Evolutionary conservation across 305 asterid genomes (phyloP).

Genomic region (Fraxinus platypoda): DNA sequence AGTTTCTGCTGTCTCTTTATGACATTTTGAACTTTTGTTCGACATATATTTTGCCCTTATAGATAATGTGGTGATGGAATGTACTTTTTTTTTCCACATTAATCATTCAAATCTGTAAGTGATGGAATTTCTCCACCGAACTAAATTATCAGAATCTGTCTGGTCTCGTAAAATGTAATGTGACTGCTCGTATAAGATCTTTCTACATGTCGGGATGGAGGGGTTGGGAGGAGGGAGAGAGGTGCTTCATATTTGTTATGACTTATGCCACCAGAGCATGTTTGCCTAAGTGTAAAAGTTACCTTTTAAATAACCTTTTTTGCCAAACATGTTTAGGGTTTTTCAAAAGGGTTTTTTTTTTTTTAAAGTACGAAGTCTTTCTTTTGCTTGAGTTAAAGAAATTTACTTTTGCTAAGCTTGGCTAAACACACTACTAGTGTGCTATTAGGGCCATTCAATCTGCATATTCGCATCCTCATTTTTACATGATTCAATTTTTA

Average conservation of each 20-base stretch:
- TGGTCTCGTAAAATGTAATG: neutral
- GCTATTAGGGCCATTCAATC: neutral
- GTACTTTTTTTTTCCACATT: neutral
- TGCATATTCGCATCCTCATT: neutral
- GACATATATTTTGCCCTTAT: neutral
- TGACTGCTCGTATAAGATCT: neutral
- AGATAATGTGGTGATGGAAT: neutral
- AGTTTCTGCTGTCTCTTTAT: neutral
- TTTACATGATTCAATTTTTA: neutral
- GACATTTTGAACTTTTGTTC: neutral
- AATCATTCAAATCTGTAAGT: neutral
- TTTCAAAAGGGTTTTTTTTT: neutral
- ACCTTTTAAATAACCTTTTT: neutral
- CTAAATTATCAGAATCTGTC: neutral
- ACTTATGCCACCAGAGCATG: neutral
- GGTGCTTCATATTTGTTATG: neutral
- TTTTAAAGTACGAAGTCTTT: neutral
- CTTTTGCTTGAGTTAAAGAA: neutral
- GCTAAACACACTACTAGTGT: neutral
- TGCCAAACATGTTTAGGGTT: neutral
- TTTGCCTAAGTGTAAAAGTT: neutral
- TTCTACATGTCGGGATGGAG: neutral
- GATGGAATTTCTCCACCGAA: neutral
- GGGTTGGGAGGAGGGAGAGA: neutral
- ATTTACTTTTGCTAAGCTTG: neutral